Conservation (phyloP, 805 yeast genomes). For the Ogataea henricii region DNA sequence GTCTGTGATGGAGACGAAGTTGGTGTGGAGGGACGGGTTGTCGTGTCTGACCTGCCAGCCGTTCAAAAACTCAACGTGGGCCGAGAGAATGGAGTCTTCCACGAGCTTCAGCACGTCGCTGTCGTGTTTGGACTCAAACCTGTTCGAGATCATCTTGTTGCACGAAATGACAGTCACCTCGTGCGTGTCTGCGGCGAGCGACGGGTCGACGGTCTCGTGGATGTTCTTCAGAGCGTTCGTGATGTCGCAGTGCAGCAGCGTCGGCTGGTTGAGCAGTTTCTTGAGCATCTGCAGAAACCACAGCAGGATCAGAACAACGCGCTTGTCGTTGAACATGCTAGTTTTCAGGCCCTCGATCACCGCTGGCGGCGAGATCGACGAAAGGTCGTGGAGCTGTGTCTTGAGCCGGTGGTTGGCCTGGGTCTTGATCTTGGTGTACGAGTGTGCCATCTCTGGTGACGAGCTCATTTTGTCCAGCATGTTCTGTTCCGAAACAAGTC, state of each 20-base stretch:
- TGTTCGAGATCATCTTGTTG: constrained; percentile 27
- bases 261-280: constrained; percentile 30
- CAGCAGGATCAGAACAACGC: constrained; percentile 29
- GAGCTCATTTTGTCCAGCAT: not conserved
- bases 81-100: constrained; percentile 25
- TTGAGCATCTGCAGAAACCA: constrained; percentile 35
- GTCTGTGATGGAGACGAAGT: constrained; percentile 30
- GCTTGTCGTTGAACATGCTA: constrained; percentile 32
- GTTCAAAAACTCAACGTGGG: constrained; percentile 34
- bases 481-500: constrained; percentile 12
- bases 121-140: constrained; percentile 9
- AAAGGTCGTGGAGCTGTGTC: constrained; percentile 20
- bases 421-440: constrained; percentile 14
- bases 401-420: constrained; percentile 17
- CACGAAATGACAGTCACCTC: constrained; percentile 31
- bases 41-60: constrained; percentile 38
- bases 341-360: constrained; percentile 19
- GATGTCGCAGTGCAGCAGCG: constrained; percentile 20
- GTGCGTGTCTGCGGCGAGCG: constrained; percentile 16
- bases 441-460: constrained; percentile 3
- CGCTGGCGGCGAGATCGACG: constrained; percentile 20
- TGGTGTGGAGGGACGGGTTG: constrained; percentile 29
- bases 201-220: constrained; percentile 24
- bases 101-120: constrained; percentile 11
- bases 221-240: constrained; percentile 7